These are phyloP conservation scores for Picochlorum costavermella DNA, from an alignment of 139 green algal genomes.

Conservation along the genomic window DNA sequence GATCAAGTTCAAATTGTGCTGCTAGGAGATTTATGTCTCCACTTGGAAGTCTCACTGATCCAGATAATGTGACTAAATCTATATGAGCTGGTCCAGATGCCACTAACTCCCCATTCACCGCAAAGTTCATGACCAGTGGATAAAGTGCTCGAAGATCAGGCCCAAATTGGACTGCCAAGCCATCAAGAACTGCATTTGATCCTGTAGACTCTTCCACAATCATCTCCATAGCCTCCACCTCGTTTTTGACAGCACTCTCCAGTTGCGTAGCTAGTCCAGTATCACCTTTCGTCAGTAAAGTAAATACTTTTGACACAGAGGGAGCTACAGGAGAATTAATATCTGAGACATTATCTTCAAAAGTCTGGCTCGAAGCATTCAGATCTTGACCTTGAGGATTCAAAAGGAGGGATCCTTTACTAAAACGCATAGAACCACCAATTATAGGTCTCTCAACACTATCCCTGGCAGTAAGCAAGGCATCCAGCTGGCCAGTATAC, in stretches of 20 bases:
- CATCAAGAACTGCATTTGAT: slow-evolving; percentile 27
- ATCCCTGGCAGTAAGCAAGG: slow-evolving; percentile 34
- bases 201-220: slow-evolving; percentile 24
- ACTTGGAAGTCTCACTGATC: slow-evolving; percentile 56
- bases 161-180: slow-evolving; percentile 60
- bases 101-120: slow-evolving; percentile 53
- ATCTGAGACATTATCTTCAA: neutral
- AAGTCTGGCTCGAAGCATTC: neutral
- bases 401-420: slow-evolving; percentile 53
- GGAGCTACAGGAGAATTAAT: neutral
- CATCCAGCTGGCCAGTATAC: slow-evolving; percentile 64
- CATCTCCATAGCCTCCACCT: slow-evolving; percentile 26
- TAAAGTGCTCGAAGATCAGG: slow-evolving; percentile 83
- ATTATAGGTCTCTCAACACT: slow-evolving; percentile 52
- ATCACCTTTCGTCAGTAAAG: slow-evolving; percentile 39
- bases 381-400: slow-evolving; percentile 30
- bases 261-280: slow-evolving; percentile 19
- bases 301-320: slow-evolving; percentile 54
- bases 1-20: slow-evolving; percentile 78
- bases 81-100: slow-evolving; percentile 59
- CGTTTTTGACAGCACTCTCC: slow-evolving; percentile 22
- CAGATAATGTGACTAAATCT: slow-evolving; percentile 15
- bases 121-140: slow-evolving; percentile 88
- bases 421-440: slow-evolving; percentile 54
- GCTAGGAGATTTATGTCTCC: slow-evolving; percentile 91